Base-by-base conservation (phyloP, 2,329 filamentous ascomycete genomes). In the Cladophialophora carrionii region DNA sequence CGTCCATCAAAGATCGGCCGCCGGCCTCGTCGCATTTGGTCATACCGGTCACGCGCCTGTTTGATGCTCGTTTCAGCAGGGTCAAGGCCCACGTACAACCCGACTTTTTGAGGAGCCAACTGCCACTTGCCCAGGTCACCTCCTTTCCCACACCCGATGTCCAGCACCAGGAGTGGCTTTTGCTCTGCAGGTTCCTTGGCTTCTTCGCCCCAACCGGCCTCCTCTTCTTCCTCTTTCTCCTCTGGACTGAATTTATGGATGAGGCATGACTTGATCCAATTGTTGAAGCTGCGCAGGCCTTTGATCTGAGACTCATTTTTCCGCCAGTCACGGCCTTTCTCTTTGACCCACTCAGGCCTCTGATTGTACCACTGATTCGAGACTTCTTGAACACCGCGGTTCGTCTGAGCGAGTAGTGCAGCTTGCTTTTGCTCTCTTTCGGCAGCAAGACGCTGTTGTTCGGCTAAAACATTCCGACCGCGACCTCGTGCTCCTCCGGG, bases 261-360 rank as follows among this genome's bases (percentile, higher is more conserved):
- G 71, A 98, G 87, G 57, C 91, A 94, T 75, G 92, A 96, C 83
- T 99, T 99, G 79, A 99, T 86, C 95, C 95, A 99, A 78, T 99
- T 99, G 81, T 99, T 99, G 82, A 96, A 95, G 71, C 90, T 91
- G 60, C 95, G 87, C 60, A 99, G 81, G 0, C 95, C 95, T 79
- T 96, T 96, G 81, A 99, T 99, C 73, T 91, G 90, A 77, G 91
- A 96, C 73, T 96, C 92, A 6, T 92, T 96, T 76, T 90, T 92
- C 57, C 95, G 87, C 94, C 95, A 99, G 74, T 97, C 92, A 61
- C 94, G 87, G 12, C 95, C 95, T 32, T 93, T 87, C 74, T 97
- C 92, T 63, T 94, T 88, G 10, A 95, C 95, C 46, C 94, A 87
- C 80, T 99, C 90, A 0, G 94, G 94, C 0, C 98, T 94, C 43